phyloP scores from a whole-genome alignment of 2,329 filamentous ascomycete genomes.

The Penicillium sp. region DNA sequence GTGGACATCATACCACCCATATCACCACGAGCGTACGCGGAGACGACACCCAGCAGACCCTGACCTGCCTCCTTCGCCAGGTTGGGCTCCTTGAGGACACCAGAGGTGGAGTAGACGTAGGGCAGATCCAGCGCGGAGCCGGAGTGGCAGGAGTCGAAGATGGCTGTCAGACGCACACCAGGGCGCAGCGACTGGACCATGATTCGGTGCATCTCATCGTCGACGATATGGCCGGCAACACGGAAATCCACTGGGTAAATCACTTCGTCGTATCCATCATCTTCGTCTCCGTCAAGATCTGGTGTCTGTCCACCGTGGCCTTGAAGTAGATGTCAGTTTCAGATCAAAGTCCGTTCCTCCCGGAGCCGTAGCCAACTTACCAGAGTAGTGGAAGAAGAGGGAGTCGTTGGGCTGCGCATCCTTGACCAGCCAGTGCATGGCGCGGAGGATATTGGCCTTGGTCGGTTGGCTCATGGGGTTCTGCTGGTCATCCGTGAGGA shows the following conservation, averaged over 20 bases:
- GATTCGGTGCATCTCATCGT: conserved; percentile 77
- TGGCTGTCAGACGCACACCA: conserved; percentile 77
- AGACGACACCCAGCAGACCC: conserved; percentile 68
- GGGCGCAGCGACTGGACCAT: conserved; percentile 77
- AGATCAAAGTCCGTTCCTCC: neutral
- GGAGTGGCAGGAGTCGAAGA: conserved; percentile 72
- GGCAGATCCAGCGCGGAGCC: conserved; percentile 69
- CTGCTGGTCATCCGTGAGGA: conserved; percentile 94
- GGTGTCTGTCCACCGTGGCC: conserved; percentile 77
- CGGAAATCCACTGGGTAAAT: conserved; percentile 79
- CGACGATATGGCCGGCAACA: conserved; percentile 71
- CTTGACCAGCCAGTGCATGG: conserved; percentile 98
- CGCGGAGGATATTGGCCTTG: conserved; percentile 90
- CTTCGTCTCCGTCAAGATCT: conserved; percentile 75
- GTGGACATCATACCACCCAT: conserved; percentile 78
- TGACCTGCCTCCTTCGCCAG: conserved; percentile 70
- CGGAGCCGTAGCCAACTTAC: conserved; percentile 51
- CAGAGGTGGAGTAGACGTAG: conserved; percentile 69
- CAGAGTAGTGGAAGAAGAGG: conserved; percentile 96
- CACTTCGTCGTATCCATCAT: conserved; percentile 77
- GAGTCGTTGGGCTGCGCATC: conserved; percentile 91
- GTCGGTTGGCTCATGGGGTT: conserved; percentile 97
- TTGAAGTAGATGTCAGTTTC: conserved; percentile 34
- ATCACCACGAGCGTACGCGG: conserved; percentile 81
- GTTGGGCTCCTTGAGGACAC: conserved; percentile 71